Conservation (phyloP, 169 alveolate species). For the Eimeria tenella region DNA sequence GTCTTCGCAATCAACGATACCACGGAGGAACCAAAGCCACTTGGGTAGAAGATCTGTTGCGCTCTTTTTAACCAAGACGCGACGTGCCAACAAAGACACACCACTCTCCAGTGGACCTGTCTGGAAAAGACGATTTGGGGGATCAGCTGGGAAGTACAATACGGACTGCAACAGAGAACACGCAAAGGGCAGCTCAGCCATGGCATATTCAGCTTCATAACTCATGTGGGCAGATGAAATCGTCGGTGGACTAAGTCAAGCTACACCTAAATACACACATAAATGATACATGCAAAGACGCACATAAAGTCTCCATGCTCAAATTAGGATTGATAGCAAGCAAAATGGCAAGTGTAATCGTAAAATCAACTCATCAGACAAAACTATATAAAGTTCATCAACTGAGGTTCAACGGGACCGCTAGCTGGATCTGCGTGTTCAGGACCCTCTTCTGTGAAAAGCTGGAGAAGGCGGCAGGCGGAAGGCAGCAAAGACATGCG, state of each 20-base stretch:
- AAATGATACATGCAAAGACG: no score
- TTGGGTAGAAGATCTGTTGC: constrained; percentile 95
- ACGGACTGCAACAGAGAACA: constrained; percentile 80
- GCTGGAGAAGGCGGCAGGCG: background rate
- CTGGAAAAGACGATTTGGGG: constrained; percentile 93
- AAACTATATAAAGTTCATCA: no score
- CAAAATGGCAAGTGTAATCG: no score
- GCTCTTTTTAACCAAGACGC: constrained; percentile 94
- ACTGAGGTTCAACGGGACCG: no score
- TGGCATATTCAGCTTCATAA: no score
- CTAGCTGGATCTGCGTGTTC: background rate
- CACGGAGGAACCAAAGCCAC: constrained; percentile 97
- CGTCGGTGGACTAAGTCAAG: no score
- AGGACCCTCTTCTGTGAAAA: background rate
- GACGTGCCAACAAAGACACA: constrained; percentile 89
- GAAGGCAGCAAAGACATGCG: background rate
- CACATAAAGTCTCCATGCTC: no score
- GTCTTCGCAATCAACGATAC: constrained; percentile 99
- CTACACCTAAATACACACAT: no score
- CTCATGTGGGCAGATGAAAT: no score
- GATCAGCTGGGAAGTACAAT: constrained; percentile 92
- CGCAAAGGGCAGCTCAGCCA: no score
- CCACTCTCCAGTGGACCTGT: constrained; percentile 88
- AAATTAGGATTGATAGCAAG: no score
- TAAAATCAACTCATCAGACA: no score